phyloP scores from a whole-genome alignment of 352 stramenopile species.

The Albugo candida region DNA sequence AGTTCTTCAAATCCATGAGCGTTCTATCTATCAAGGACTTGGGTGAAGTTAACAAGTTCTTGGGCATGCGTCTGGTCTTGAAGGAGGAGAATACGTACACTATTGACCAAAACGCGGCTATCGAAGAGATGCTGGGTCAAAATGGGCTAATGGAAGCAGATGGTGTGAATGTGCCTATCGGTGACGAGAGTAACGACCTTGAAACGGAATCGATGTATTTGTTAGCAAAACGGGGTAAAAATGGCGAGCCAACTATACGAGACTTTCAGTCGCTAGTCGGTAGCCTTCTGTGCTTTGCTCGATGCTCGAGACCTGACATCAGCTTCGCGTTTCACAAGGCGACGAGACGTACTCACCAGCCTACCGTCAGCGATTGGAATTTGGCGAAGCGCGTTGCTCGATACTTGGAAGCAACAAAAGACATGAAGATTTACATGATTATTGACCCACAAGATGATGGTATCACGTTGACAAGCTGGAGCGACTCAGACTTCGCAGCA shows the following conservation, averaged over 20 bases:
- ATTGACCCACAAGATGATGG: too few species aligned
- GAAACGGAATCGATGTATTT: background rate
- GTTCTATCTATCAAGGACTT: slow-evolving; percentile 15
- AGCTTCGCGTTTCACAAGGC: slow-evolving; percentile 11
- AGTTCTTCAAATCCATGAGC: slow-evolving; percentile 5
- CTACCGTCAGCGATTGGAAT: too few species aligned
- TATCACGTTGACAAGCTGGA: slow-evolving; percentile 2
- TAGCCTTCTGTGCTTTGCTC: slow-evolving; percentile 13
- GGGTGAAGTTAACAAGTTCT: slow-evolving; percentile 7
- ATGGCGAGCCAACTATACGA: slow-evolving; percentile 5
- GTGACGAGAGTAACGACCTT: background rate
- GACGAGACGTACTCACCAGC: too few species aligned
- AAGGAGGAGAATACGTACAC: too few species aligned
- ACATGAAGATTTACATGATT: slow-evolving; percentile 5
- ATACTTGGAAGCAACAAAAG: too few species aligned
- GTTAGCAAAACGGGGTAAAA: too few species aligned
- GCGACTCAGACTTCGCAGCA: too few species aligned
- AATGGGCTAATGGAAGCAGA: slow-evolving; percentile 6
- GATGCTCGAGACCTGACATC: slow-evolving; percentile 11
- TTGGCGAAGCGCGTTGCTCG: too few species aligned
- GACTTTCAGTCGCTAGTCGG: slow-evolving; percentile 18
- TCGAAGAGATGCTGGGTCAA: too few species aligned
- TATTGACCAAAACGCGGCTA: too few species aligned
- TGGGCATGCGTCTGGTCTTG: slow-evolving; percentile 18
- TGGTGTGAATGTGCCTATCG: slow-evolving; percentile 4